Base-by-base conservation (phyloP, 179 eudicot genomes). In the Actinidia arguta region DNA sequence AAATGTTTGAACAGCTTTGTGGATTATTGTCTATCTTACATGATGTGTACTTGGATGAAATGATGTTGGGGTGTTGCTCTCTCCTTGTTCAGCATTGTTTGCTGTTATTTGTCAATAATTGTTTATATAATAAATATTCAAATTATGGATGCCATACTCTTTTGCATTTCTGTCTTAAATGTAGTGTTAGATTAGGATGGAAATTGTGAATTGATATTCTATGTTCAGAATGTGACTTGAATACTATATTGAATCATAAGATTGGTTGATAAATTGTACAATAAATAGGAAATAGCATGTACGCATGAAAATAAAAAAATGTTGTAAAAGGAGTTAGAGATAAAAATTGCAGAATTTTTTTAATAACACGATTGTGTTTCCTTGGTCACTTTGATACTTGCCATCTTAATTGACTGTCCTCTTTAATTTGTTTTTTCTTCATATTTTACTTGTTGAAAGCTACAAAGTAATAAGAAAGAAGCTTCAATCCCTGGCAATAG, bases 381-480 rank as follows among this genome's bases (percentile, higher is more conserved):
- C 11, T 24, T 44, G 46, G 74, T 46, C n/a, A 25, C 54, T 46
- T 39, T 24, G 50, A 68, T 68, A 14, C 74, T 70, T 20, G 12
- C 54, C 17, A 10, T 44, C n/a, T 20, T 70, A 44, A 70, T 70
- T 12, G 46, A 44, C 74, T 42, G 46, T 9, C 20, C 6, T 50
- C 22, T 50, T 22, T 6, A 50, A 46, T 70, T 70, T 27, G 0
- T 70, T 70, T 50, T 73, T 39, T 39, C 42, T 39, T 39, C 42
- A 1, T 39, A 3, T 39, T 73, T 48, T 48, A 50, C 39, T 51
- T 73, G n/a, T 73, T 48, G 42, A 24, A 48, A 71, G 55, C 55
- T 71, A 71, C 46, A 17, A 70, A 48, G 39, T 50, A 46, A 73
- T 73, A 16, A 50, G 12, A 73, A 73, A 73, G 58, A 73, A 62